Evolutionary conservation across 2,329 filamentous ascomycete genomes (phyloP).

Genomic region (Aspergillaceae sp.): DNA sequence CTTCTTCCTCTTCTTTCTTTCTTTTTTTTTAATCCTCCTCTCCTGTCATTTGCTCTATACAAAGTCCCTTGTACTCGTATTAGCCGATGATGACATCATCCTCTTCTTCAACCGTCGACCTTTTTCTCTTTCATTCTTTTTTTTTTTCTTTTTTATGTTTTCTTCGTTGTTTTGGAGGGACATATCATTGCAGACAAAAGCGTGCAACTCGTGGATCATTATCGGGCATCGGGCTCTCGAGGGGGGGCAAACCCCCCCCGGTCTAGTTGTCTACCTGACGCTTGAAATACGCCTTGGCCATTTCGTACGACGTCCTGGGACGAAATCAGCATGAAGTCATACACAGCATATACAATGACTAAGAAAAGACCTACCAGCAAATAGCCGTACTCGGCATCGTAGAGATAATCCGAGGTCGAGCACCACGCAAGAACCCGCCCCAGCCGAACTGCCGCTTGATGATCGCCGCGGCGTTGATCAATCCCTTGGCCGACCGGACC

Average conservation of each 20-base stretch:
- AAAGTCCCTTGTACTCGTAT: neutral
- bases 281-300: conserved; percentile 61
- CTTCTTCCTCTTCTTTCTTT: neutral
- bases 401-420: conserved; percentile 82
- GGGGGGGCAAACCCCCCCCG: conserved; percentile 7
- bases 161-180: no score
- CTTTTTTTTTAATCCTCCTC: neutral
- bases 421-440: conserved; percentile 83
- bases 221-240: conserved; percentile 1
- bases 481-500: conserved; percentile 73
- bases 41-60: no score
- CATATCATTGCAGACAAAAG: no score
- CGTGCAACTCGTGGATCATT: neutral
- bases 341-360: conserved; percentile 7
- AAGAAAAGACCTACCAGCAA: conserved; percentile 63
- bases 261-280: conserved; percentile 19
- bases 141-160: neutral
- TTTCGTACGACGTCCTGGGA: conserved; percentile 55
- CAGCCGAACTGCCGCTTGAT: conserved; percentile 77
- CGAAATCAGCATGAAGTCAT: conserved; percentile 2
- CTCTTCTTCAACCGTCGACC: neutral
- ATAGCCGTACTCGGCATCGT: conserved; percentile 99
- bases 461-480: conserved; percentile 68
- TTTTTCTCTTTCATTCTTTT: neutral
- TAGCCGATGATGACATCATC: neutral